These are phyloP conservation scores for Aristolochia contorta DNA, from an alignment of 164 flowering plant species.

Conservation along the genomic window DNA sequence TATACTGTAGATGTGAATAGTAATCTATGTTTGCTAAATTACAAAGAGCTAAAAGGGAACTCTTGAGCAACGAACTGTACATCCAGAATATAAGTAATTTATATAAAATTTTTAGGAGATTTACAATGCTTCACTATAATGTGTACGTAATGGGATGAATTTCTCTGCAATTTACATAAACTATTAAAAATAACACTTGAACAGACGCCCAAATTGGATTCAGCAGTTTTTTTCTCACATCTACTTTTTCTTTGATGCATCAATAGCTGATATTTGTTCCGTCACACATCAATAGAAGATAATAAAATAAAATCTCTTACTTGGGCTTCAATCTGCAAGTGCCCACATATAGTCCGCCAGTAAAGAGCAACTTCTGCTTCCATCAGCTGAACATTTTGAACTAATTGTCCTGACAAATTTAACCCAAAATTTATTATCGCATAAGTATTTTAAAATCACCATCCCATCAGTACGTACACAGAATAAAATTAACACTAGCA, in stretches of 20 bases:
- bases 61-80: too few relatives aligned
- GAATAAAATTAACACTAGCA: background rate
- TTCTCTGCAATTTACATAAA: background rate
- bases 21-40: background rate
- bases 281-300: background rate
- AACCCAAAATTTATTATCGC: background rate
- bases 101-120: too few relatives aligned
- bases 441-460: background rate
- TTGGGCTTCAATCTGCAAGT: constrained; percentile 73
- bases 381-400: constrained; percentile 42
- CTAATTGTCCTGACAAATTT: constrained; percentile 16
- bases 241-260: background rate
- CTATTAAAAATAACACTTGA: too few relatives aligned
- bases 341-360: constrained; percentile 69
- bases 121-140: too few relatives aligned
- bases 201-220: background rate
- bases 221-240: background rate
- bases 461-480: background rate
- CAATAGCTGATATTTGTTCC: background rate
- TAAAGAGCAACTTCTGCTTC: constrained; percentile 84
- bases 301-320: constrained; percentile 30
- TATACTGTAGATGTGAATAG: background rate
- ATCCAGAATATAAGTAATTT: too few relatives aligned
- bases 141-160: too few relatives aligned
- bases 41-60: too few relatives aligned